These are phyloP conservation scores for Phytopythium helicoides DNA, from an alignment of 352 stramenopile genomes.

Conservation along the genomic window DNA sequence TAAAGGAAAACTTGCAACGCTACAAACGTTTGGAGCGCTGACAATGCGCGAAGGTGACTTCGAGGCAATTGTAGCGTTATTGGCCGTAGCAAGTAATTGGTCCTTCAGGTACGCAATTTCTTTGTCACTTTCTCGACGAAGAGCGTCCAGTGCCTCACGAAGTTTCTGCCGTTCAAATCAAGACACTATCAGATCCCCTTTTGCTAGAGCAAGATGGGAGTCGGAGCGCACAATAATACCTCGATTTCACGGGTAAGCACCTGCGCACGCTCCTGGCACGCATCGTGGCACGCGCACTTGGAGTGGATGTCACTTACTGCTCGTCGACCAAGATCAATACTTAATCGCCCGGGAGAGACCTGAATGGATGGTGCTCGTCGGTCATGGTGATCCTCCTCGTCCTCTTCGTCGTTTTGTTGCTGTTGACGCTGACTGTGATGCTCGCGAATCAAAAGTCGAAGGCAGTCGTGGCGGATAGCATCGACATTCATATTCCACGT, in stretches of 20 bases:
- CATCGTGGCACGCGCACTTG: conserved; percentile 8
- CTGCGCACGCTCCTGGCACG: conserved; percentile 28
- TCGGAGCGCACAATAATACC: background rate
- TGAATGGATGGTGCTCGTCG: background rate
- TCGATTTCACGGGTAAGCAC: conserved; percentile 19
- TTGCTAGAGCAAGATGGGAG: background rate
- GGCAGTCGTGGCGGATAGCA: background rate
- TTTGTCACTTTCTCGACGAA: conserved; percentile 53
- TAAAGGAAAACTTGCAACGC: background rate
- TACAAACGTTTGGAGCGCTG: background rate
- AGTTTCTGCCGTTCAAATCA: conserved; percentile 22
- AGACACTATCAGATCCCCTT: background rate
- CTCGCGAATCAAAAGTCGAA: background rate
- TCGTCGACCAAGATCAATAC: background rate
- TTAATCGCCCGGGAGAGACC: background rate
- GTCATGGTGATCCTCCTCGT: background rate
- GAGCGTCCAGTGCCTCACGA: conserved; percentile 47
- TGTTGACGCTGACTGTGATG: background rate
- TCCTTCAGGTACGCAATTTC: conserved; percentile 52
- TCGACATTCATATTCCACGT: conserved; percentile 1
- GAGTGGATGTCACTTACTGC: background rate
- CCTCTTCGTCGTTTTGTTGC: conserved; percentile 3
- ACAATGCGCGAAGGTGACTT: background rate
- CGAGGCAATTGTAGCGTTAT: background rate
- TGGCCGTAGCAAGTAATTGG: conserved; percentile 18